Evolutionary conservation across 192 early-diverging fungal species (phyloP).

Genomic region (Podila clonocystis): DNA sequence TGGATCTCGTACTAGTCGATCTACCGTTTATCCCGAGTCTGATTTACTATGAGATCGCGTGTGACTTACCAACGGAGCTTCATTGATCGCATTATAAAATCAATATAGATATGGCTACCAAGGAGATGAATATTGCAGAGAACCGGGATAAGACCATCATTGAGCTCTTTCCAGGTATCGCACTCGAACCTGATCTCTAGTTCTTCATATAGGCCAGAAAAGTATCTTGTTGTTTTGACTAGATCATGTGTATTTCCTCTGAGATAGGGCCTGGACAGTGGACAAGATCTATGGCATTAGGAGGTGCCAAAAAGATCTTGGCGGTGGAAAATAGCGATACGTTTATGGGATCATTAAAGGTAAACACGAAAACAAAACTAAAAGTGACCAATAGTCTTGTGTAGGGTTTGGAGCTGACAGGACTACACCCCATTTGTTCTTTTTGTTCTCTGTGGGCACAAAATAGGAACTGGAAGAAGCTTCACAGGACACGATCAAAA

Average conservation of each 20-base stretch:
- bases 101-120: constrained; percentile 27
- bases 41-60: too few species aligned
- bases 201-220: not conserved
- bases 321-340: constrained; percentile 23
- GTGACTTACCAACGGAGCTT: too few species aligned
- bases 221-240: not conserved
- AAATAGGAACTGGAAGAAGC: constrained; percentile 14
- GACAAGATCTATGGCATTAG: constrained; percentile 42
- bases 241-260: not conserved
- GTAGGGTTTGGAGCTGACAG: not conserved
- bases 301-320: constrained; percentile 34
- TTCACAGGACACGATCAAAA: constrained; percentile 24
- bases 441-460: not conserved
- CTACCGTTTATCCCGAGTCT: too few species aligned
- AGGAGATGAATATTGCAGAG: constrained; percentile 10
- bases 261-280: constrained; percentile 36
- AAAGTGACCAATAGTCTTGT: not conserved
- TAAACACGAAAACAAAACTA: not conserved
- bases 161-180: constrained; percentile 31
- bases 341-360: constrained; percentile 23
- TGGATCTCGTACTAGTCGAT: too few species aligned
- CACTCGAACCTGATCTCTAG: not conserved
- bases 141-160: constrained; percentile 24
- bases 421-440: too few species aligned
- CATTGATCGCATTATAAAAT: not conserved